Percentiles rank a stretch among this genome's conserved stretches.
Evolutionary conservation across 1,284 basidiomycete genomes (phyloP).

Genomic region (Sanghuangporus weigelae): DNA sequence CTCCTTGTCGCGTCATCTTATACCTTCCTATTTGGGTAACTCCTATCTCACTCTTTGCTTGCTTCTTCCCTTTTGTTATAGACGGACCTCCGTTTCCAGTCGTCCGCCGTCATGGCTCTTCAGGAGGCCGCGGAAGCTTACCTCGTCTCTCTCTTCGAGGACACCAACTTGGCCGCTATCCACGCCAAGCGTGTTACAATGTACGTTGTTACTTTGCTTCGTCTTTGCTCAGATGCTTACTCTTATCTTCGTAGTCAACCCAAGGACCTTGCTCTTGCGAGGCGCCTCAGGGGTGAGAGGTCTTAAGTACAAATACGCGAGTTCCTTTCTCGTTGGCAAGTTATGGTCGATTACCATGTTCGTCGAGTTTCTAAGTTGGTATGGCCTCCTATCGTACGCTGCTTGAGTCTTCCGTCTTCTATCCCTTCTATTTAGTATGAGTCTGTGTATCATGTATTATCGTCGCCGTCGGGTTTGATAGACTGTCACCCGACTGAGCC

Average conservation of each 20-base stretch:
- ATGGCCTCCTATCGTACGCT: not conserved
- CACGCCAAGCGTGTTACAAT: constrained; percentile 92
- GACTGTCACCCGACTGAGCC: not conserved
- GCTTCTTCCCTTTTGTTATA: constrained; percentile 26
- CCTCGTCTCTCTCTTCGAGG: constrained; percentile 92
- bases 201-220: constrained; percentile 31
- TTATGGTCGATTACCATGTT: not conserved
- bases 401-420: not conserved
- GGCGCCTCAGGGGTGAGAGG: constrained; percentile 86
- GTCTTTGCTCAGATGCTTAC: constrained; percentile 21
- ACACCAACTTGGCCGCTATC: constrained; percentile 90
- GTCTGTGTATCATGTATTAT: constrained; percentile 4
- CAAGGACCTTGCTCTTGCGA: constrained; percentile 85
- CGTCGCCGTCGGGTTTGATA: not conserved
- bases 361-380: not conserved
- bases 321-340: not conserved
- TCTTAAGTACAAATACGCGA: constrained; percentile 44
- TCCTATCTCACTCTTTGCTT: constrained; percentile 3
- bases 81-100: constrained; percentile 96
- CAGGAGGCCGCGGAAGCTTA: constrained; percentile 97
- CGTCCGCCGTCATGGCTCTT: constrained; percentile 91
- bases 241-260: constrained; percentile 48
- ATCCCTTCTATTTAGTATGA: not conserved
- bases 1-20: constrained; percentile 19
- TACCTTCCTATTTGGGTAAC: constrained; percentile 19